Base-by-base conservation (phyloP, 2,329 filamentous ascomycete species). In the Colletotrichum kahawae region DNA sequence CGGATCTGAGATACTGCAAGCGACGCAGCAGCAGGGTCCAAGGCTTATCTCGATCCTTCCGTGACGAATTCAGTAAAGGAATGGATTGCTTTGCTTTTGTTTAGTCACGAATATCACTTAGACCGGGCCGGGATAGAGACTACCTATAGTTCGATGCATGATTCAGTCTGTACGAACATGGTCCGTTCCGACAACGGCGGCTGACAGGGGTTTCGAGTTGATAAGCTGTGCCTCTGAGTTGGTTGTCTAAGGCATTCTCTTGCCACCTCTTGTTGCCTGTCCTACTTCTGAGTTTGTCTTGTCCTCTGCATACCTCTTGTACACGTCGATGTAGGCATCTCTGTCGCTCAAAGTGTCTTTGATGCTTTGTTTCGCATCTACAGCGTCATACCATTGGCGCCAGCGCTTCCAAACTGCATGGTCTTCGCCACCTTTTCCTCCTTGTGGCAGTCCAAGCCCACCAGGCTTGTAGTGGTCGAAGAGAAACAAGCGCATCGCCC, bases 381-480 rank as follows among this genome's bases (percentile, higher is more conserved):
- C 84, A 0, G 92, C 93, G 70, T 87, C 85, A 34, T 89, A 83
- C 93, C 93, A 96, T 67, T 81, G 86, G 78, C 88, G 85, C 91
- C 93, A 96, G 63, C 93, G 86, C 56, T 79, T 82, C 94, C 93
- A 95, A 3, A 88, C 80, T 43, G 82, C 82, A 67, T 91, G 90
- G 48, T 93, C 90, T 13, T 86, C 66, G 77, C 83, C 78, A 13
- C 73, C 78, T 18, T 79, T 67, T 4, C 77, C 77, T 38, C 79
- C 66, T 0, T 70, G 73, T 2, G 88, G 87, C 29, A 91, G 84
- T 0, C 87, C 88, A 4, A 87, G 77, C 0, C 90, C 90, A 0
- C 89, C 89, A 0, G 84, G 80, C 80, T 96, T 96, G 81, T 93
- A 96, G 77, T 95, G 89, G 78, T 96, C 93, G 78, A 96, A 92